Evolutionary conservation across 257 asterid species (phyloP), one percentile per base, ranked within the genome.

Genomic region (Petunia axillaris): DNA sequence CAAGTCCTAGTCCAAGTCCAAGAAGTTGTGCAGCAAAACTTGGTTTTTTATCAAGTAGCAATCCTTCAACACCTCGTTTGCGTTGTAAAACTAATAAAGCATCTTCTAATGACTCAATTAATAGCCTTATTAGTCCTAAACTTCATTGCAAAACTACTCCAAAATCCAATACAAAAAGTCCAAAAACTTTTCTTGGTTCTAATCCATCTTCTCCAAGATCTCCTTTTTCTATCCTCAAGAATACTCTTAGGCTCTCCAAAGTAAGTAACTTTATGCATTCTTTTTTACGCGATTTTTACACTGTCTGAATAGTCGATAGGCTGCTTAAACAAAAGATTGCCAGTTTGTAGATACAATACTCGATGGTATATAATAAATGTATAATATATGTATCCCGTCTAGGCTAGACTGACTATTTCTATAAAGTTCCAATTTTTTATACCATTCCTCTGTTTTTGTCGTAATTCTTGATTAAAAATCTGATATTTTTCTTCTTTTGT

Each of bases 191-290:
- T 4, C 78, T 85, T n/a, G 83, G 84, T 63, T 84, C 93, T 0
- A 88, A 78, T n/a, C 94, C 94, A 0, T 88, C 99, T 16, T 95
- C 99, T 65, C 99, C 99, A 3, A 92, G 98, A 92, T 93, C 97
- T 68, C 97, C 99, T 57, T 94, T 96, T 82, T 89, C 98, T 39
- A 83, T 94, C 85, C 88, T 96, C 88, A 94, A 86, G 88, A 92
- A 85, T 90, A 91, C 89, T 40, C 96, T 96, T n/a, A 93, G 99
- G 39, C 82, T 90, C 48, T 86, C 91, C 81, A 91, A 87, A 78
- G 99, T 95, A 89, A 88, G 92, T 25, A 44, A n/a, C 37, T 65
- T 25, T 25, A 25, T 25, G 25, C 25, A 25, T 25, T 25, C 25
- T 25, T 25, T 25, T 25, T 25, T 25, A 25, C 25, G 25, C 25